Evolutionary conservation across 306 rosid species (phyloP).

Genomic region (Cicer bijugum): DNA sequence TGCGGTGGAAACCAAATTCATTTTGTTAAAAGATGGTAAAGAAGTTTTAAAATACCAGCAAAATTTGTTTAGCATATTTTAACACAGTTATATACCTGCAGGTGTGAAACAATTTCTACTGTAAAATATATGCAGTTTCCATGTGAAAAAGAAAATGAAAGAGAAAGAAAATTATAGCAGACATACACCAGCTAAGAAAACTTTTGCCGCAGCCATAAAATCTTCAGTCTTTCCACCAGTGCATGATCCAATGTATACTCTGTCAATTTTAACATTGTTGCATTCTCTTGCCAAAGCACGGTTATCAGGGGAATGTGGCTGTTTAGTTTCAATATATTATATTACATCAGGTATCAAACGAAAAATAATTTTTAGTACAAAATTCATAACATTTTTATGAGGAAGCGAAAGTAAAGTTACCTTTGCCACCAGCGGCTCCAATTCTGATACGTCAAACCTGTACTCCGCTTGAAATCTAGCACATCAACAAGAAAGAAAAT

Average conservation of each 20-base stretch:
- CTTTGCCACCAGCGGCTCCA: slow-evolving; percentile 91
- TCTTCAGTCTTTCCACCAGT: slow-evolving; percentile 93
- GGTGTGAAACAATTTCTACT: background rate
- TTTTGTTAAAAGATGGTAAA: background rate
- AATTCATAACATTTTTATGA: slow-evolving; percentile 11
- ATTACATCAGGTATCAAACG: slow-evolving; percentile 29
- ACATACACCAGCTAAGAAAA: slow-evolving; percentile 73
- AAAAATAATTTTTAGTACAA: background rate
- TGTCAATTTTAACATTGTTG: slow-evolving; percentile 83
- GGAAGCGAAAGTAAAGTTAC: slow-evolving; percentile 45
- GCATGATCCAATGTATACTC: slow-evolving; percentile 88
- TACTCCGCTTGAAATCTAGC: slow-evolving; percentile 71
- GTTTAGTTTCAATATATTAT: slow-evolving; percentile 34
- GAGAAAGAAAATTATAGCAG: slow-evolving; percentile 4
- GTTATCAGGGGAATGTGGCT: slow-evolving; percentile 94
- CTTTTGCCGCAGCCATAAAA: slow-evolving; percentile 86
- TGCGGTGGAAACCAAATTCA: slow-evolving; percentile 36
- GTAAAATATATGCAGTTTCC: background rate
- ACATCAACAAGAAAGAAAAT: slow-evolving; percentile 11
- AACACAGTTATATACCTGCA: background rate
- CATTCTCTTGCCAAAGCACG: slow-evolving; percentile 90
- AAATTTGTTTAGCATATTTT: background rate
- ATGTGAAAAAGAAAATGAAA: background rate
- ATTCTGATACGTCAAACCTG: slow-evolving; percentile 71
- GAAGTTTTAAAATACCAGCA: background rate